phyloP scores from a whole-genome alignment of 2,329 filamentous ascomycete species.

The Aspergillus fumigatiaffinis region DNA sequence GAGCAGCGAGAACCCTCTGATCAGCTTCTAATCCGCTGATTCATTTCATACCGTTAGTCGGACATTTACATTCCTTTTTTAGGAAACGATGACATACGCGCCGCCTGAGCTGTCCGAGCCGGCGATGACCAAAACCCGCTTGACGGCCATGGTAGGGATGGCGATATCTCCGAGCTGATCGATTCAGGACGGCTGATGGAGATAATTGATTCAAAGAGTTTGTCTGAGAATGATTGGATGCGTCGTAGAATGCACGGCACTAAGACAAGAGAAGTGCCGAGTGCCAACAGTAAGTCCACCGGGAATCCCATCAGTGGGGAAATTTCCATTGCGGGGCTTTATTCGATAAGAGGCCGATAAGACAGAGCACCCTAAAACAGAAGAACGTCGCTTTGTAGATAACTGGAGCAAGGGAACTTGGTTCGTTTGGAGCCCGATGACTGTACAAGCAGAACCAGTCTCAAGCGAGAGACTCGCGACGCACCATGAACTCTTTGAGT shows the following conservation, averaged over 20 bases:
- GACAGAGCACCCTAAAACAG: not conserved
- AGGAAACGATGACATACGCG: slow-evolving; percentile 57
- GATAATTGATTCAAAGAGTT: not conserved
- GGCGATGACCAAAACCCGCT: slow-evolving; percentile 72
- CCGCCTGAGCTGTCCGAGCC: slow-evolving; percentile 89
- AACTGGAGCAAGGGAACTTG: not conserved
- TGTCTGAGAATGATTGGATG: not conserved
- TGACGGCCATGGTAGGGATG: slow-evolving; percentile 30
- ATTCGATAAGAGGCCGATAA: not conserved
- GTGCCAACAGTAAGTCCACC: not conserved
- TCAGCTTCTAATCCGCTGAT: slow-evolving; percentile 86
- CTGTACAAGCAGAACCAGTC: not conserved
- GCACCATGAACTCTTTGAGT: too few relatives aligned
- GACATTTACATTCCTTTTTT: not conserved
- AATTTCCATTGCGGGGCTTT: not conserved
- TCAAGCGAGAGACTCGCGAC: not conserved
- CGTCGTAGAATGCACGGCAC: not conserved
- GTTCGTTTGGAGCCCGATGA: not conserved
- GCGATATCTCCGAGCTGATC: not conserved
- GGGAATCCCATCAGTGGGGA: not conserved
- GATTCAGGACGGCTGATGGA: not conserved
- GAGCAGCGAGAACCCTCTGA: slow-evolving; percentile 87
- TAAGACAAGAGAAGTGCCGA: not conserved
- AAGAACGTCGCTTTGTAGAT: too few relatives aligned
- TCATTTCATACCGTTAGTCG: slow-evolving; percentile 13